phyloP scores from a whole-genome alignment of 768 basidiomycete genomes.

The Stropharia rugosoannulata region DNA sequence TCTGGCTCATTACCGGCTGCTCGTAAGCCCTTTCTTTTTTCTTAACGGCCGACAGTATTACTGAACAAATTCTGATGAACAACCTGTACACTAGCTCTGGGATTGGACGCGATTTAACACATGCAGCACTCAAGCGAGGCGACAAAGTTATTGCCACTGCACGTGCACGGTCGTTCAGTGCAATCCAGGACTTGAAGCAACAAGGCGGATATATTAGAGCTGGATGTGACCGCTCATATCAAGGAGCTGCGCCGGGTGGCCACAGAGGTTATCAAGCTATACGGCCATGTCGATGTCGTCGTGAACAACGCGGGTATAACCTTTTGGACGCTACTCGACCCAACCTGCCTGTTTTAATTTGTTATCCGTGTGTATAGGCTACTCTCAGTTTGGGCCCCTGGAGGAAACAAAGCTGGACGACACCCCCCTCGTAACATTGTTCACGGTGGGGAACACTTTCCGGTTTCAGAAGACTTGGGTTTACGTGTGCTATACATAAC shows the following conservation, averaged over 20 bases:
- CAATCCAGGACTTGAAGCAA: conserved; percentile 27
- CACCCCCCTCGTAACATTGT: too few species aligned
- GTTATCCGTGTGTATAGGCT: too few species aligned
- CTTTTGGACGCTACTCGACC: too few species aligned
- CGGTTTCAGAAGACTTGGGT: too few species aligned
- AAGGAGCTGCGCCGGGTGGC: conserved; percentile 29
- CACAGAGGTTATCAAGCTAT: conserved; percentile 24
- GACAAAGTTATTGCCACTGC: conserved; percentile 50
- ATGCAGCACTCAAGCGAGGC: conserved; percentile 42
- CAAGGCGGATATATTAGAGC: conserved; percentile 11
- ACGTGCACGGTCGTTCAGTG: conserved; percentile 32
- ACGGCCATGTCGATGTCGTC: conserved; percentile 41
- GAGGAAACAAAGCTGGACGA: too few species aligned
- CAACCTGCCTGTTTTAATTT: too few species aligned
- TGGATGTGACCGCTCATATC: conserved; percentile 9
- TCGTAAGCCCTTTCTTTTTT: too few species aligned
- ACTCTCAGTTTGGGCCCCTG: too few species aligned
- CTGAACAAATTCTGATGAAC: too few species aligned
- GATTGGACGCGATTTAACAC: conserved; percentile 36
- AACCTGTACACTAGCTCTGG: conserved; percentile 28
- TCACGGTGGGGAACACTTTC: too few species aligned
- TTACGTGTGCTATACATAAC: too few species aligned
- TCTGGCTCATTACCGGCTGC: conserved; percentile 12
- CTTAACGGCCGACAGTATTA: too few species aligned
- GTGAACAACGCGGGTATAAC: conserved; percentile 45